Conservation (phyloP, 1,284 basidiomycete genomes). For the Calocybe gambosa region DNA sequence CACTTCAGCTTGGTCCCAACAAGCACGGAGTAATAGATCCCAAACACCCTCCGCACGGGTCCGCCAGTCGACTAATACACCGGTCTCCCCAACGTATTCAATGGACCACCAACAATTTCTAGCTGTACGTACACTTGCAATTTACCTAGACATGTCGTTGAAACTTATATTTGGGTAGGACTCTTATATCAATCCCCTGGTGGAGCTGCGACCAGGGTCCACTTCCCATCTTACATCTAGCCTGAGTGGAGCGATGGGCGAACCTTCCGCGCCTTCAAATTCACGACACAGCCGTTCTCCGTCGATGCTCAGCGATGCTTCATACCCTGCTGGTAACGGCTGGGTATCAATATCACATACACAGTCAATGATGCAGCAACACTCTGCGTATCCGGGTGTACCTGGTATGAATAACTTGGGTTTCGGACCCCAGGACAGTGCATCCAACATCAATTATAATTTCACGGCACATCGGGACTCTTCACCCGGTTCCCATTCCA, state of each 20-base stretch:
- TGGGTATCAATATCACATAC: constrained; percentile 21
- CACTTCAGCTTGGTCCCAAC: constrained; percentile 25
- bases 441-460: constrained; percentile 14
- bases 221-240: constrained; percentile 44
- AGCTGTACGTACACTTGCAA: constrained; percentile 16
- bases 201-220: constrained; percentile 26
- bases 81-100: constrained; percentile 27
- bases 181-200: constrained; percentile 16
- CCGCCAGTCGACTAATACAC: constrained; percentile 26
- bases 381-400: constrained; percentile 22
- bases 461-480: constrained; percentile 19
- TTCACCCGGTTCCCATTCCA: constrained; percentile 24
- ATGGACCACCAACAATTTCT: constrained; percentile 14
- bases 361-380: constrained; percentile 19
- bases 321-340: constrained; percentile 5
- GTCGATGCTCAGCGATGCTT: constrained; percentile 7
- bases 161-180: constrained; percentile 14
- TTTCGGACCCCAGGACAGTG: constrained; percentile 8
- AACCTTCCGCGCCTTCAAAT: constrained; percentile 17
- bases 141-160: background rate
- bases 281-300: constrained; percentile 16
- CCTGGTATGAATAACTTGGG: constrained; percentile 18
- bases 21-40: constrained; percentile 19
- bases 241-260: constrained; percentile 58
- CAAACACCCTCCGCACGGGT: constrained; percentile 20